A percentile compares a stretch with the other conserved stretches of the same genome.
Conservation (phyloP, 345 rosid species). For the Salix purpurea region DNA sequence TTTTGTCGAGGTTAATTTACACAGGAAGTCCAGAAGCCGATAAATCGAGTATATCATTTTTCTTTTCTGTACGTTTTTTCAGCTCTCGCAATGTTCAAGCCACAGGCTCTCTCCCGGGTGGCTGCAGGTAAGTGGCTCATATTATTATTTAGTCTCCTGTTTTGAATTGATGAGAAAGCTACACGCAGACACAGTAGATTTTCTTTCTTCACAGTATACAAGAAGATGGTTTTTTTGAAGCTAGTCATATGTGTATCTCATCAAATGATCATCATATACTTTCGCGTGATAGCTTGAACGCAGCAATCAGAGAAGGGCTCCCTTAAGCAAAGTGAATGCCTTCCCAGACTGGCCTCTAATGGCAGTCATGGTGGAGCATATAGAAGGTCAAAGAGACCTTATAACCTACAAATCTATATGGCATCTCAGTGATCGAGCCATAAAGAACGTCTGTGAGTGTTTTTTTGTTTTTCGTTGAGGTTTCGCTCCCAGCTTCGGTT, state of each 20-base stretch:
- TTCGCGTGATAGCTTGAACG: constrained; percentile 17
- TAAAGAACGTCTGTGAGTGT: constrained; percentile 73
- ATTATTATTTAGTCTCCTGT: no score
- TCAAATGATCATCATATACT: not conserved
- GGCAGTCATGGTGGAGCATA: constrained; percentile 79
- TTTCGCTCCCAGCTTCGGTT: not conserved
- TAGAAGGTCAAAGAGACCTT: constrained; percentile 64
- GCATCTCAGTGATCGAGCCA: constrained; percentile 82
- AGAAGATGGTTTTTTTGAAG: no score
- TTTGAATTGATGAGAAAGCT: no score
- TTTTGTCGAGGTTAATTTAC: not conserved
- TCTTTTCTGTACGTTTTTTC: not conserved
- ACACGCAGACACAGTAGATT: no score
- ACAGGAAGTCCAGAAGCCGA: not conserved
- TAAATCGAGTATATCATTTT: not conserved
- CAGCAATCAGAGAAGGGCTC: constrained; percentile 28
- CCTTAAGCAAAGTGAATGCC: constrained; percentile 44
- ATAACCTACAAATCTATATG: constrained; percentile 59
- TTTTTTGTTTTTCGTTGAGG: not conserved
- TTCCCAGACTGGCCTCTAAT: constrained; percentile 71
- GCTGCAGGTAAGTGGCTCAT: constrained; percentile 25
- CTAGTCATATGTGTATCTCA: no score
- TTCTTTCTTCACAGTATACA: no score
- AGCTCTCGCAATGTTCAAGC: constrained; percentile 44
- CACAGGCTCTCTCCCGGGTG: constrained; percentile 24